A percentile compares a stretch with the other conserved stretches of the same genome.
phyloP scores from a whole-genome alignment of 495 filamentous ascomycete genomes.

The Saxispiralis lemnorum region DNA sequence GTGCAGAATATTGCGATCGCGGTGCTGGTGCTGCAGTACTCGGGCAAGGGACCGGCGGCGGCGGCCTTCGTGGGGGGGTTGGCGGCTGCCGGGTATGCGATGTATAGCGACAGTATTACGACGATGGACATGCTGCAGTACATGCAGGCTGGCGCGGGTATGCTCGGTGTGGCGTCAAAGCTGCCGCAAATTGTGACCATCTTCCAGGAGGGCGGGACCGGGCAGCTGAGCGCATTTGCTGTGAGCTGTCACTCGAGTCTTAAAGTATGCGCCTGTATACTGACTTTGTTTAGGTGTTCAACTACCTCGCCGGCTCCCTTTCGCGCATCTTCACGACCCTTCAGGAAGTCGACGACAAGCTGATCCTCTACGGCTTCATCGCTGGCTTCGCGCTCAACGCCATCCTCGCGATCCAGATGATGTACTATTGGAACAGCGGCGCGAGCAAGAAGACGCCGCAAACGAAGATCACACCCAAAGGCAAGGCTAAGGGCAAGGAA shows the following conservation, averaged over 20 bases:
- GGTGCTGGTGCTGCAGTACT: constrained; percentile 64
- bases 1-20: constrained; percentile 81
- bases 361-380: constrained; percentile 86
- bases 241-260: constrained; percentile 34
- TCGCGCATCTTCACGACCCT: constrained; percentile 92
- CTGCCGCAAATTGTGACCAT: constrained; percentile 78
- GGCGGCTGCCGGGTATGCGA: constrained; percentile 43
- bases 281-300: constrained; percentile 57
- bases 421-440: constrained; percentile 85
- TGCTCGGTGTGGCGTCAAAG: constrained; percentile 72
- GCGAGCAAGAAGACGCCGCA: constrained; percentile 30
- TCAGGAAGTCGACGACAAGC: constrained; percentile 84
- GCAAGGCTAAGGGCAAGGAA: constrained; percentile 5
- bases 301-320: constrained; percentile 82
- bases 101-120: constrained; percentile 49
- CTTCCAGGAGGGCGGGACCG: constrained; percentile 68
- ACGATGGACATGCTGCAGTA: constrained; percentile 50
- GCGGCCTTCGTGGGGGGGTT: constrained; percentile 61
- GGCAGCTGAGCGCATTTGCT: constrained; percentile 88
- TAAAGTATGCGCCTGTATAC: not conserved
- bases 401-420: constrained; percentile 75
- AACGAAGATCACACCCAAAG: constrained; percentile 12
- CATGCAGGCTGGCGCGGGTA: constrained; percentile 71
- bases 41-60: constrained; percentile 39
- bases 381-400: constrained; percentile 76